Percentiles rank a stretch among this genome's conserved stretches.
Evolutionary conservation across 306 rosid species (phyloP).

Genomic region (Quercus alba): DNA sequence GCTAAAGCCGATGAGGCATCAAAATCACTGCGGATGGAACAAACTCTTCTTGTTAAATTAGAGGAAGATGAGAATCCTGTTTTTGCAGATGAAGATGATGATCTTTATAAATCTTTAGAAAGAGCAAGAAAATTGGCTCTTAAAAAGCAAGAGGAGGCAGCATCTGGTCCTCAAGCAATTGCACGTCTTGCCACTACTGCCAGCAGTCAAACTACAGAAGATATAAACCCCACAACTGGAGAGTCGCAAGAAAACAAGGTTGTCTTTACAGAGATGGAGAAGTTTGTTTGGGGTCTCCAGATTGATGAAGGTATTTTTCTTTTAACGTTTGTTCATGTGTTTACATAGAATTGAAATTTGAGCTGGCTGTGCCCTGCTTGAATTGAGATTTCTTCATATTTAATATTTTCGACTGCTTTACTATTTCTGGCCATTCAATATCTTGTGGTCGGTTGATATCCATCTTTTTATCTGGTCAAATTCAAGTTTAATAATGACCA

Average conservation of each 20-base stretch:
- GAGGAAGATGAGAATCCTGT: slow-evolving; percentile 63
- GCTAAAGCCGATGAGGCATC: slow-evolving; percentile 93
- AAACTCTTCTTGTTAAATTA: slow-evolving; percentile 37
- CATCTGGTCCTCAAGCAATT: slow-evolving; percentile 71
- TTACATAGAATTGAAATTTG: background rate
- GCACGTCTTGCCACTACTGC: slow-evolving; percentile 66
- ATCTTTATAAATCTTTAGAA: slow-evolving; percentile 72
- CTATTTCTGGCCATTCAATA: background rate
- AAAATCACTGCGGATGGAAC: slow-evolving; percentile 61
- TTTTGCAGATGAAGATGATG: slow-evolving; percentile 83
- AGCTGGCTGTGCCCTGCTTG: slow-evolving; percentile 7
- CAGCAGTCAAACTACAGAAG: slow-evolving; percentile 48
- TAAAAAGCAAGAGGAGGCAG: slow-evolving; percentile 60
- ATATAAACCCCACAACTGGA: slow-evolving; percentile 43
- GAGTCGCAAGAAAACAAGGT: slow-evolving; percentile 78
- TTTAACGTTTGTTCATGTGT: background rate
- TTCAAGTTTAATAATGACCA: background rate
- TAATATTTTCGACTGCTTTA: background rate
- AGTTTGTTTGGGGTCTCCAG: slow-evolving; percentile 94
- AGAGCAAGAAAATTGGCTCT: slow-evolving; percentile 76
- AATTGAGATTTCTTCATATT: slow-evolving; percentile 3
- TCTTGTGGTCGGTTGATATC: background rate
- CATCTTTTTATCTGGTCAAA: background rate
- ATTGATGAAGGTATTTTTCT: slow-evolving; percentile 73
- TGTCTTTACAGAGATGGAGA: slow-evolving; percentile 96